Evolutionary conservation across 23 red algal genomes (phyloP).

Genomic region (Gracilaria vermiculophylla): DNA sequence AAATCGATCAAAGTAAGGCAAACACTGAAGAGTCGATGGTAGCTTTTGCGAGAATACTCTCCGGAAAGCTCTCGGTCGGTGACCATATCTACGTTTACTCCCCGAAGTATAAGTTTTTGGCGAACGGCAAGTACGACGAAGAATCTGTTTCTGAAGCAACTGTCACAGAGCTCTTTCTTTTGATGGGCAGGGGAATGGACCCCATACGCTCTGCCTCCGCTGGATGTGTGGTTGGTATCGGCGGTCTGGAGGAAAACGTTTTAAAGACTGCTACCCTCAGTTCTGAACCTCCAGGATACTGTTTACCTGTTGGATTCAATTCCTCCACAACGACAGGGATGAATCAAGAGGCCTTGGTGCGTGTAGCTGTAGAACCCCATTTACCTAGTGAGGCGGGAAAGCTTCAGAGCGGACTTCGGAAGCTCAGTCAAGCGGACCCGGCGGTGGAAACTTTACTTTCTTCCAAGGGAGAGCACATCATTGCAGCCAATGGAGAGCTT

Average conservation of each 20-base stretch:
- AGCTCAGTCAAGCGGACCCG: slow-evolving; percentile 90
- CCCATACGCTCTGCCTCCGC: slow-evolving; percentile 61
- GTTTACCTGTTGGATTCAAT: slow-evolving; percentile 52
- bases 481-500: slow-evolving; percentile 90
- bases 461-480: slow-evolving; percentile 79
- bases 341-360: slow-evolving; percentile 64
- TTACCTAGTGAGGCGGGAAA: slow-evolving; percentile 52
- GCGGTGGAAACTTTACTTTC: slow-evolving; percentile 84
- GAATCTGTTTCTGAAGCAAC: slow-evolving; percentile 20
- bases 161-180: slow-evolving; percentile 74
- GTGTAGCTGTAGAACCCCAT: slow-evolving; percentile 90
- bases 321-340: neutral
- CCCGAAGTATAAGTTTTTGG: slow-evolving; percentile 67
- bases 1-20: neutral
- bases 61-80: slow-evolving; percentile 65
- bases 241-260: slow-evolving; percentile 80
- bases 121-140: slow-evolving; percentile 34
- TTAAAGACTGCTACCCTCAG: slow-evolving; percentile 92
- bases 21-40: slow-evolving; percentile 9
- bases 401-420: slow-evolving; percentile 75
- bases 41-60: slow-evolving; percentile 83
- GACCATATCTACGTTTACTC: slow-evolving; percentile 86
- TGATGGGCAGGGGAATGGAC: slow-evolving; percentile 90
- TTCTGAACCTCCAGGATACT: slow-evolving; percentile 74
- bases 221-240: slow-evolving; percentile 80